phyloP scores from a whole-genome alignment of 176 grass and related monocot genomes.

The Coix lacrymajobi region DNA sequence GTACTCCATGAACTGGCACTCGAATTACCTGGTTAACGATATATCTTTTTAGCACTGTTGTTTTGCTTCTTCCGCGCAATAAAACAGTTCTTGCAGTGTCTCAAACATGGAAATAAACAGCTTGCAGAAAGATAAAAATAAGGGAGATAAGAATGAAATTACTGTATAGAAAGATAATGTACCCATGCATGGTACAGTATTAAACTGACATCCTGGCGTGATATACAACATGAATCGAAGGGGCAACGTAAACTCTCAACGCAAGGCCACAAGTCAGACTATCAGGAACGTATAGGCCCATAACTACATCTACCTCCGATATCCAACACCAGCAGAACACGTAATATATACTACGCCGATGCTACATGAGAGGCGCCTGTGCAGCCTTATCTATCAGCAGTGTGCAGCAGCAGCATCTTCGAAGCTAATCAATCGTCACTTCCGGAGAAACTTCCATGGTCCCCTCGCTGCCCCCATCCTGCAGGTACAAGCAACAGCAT shows the following conservation, averaged over 20 bases:
- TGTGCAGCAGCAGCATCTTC: conserved; percentile 3
- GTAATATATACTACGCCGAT: conserved; percentile 15
- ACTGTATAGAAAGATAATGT: neutral
- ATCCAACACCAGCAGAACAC: neutral
- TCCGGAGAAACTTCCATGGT: conserved; percentile 73
- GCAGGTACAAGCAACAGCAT: neutral
- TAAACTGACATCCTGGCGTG: conserved; percentile 18
- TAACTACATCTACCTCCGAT: neutral
- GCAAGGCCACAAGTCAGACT: neutral
- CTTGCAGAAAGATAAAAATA: neutral
- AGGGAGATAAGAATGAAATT: neutral
- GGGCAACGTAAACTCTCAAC: conserved; percentile 9
- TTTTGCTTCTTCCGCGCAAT: neutral
- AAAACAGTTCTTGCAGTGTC: neutral
- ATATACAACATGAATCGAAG: conserved; percentile 1
- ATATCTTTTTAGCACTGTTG: neutral
- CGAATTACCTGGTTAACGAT: no score
- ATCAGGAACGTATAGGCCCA: neutral
- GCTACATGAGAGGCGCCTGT: conserved; percentile 11
- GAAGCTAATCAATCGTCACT: conserved; percentile 12
- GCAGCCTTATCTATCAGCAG: conserved; percentile 18
- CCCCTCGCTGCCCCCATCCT: conserved; percentile 77
- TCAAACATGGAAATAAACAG: neutral
- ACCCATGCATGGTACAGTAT: neutral
- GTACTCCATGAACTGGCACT: no score